These are phyloP conservation scores for Penicillium psychrosexuale DNA, from an alignment of 2,329 filamentous ascomycete species.

Conservation along the genomic window DNA sequence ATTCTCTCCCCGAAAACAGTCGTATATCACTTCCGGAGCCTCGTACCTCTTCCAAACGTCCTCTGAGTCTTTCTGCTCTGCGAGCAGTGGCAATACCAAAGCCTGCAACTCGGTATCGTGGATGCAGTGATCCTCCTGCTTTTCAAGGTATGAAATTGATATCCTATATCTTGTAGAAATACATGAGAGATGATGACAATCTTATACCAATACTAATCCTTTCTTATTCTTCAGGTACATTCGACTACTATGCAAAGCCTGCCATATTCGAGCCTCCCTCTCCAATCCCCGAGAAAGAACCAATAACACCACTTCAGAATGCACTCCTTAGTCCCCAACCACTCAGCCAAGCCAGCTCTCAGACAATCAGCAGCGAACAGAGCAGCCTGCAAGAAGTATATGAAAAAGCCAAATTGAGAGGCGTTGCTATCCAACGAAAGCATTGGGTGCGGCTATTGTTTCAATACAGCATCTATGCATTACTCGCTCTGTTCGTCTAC, in stretches of 20 bases:
- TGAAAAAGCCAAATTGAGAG: conserved; percentile 21
- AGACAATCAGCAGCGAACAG: conserved; percentile 3
- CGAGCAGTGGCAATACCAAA: conserved; percentile 7
- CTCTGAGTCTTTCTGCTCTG: conserved; percentile 14
- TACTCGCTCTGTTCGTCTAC: conserved; percentile 43
- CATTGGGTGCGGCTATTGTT: conserved; percentile 39
- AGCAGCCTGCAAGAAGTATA: conserved; percentile 19
- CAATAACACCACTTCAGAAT: conserved; percentile 15
- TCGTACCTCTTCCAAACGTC: conserved; percentile 7
- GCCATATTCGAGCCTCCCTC: conserved; percentile 4
- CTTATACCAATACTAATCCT: not conserved
- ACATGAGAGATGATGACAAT: not conserved
- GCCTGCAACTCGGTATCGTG: conserved; percentile 7
- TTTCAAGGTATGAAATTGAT: conserved; percentile 1
- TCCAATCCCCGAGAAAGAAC: conserved; percentile 12
- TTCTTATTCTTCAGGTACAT: not conserved
- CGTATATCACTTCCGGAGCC: conserved; percentile 6
- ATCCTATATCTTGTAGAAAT: not conserved
- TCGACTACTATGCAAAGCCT: conserved; percentile 1
- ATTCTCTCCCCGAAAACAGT: conserved; percentile 17
- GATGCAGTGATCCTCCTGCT: conserved; percentile 2
- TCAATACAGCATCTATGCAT: conserved; percentile 39
- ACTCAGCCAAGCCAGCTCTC: conserved; percentile 6
- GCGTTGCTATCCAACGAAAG: conserved; percentile 27
- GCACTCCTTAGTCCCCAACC: conserved; percentile 8